Base-by-base conservation (phyloP, 2,329 filamentous ascomycete genomes). In the Lasiodiplodia sp. region DNA sequence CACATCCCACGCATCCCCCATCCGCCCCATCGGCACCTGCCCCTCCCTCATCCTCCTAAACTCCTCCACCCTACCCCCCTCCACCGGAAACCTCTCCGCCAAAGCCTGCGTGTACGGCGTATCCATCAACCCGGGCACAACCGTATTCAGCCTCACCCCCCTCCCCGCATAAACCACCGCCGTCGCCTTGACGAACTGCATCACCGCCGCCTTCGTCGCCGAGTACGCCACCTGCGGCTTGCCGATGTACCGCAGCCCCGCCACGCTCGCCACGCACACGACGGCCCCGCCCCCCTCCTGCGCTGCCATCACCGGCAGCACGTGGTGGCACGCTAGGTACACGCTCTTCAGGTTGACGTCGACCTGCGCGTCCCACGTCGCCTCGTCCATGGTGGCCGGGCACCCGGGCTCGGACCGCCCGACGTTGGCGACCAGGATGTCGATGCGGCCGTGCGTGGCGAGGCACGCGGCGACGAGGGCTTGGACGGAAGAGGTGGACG, bases 111-210 rank as follows among this genome's bases (percentile, higher is more conserved):
- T 63, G 5, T 63, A 67, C 21, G 72, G 72, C 18, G 87, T 88
- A 66, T 87, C 79, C 74, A 88, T 88, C 68, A 89, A 73, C 0
- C 87, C 87, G 0, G 87, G 87, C 0, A 87, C 83, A 0, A 88
- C 85, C 0, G 83, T 82, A 71, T 89, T 89, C 40, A 88, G 69
- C 21, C 86, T 74, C 3, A 88, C 80, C 0, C 81, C 79, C 18
- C 80, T 81, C 1, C 71, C 62, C 0, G 84, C 85, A 71, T 87
- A 87, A 0, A 86, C 83, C 1, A 88, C 79, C 0, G 83, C 83
- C 0, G 84, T 87, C 0, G 82, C 77, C 64, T 83, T 84, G 31
- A 83, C 82, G 60, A 87, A 86, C 28, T 85, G 83, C 68, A 86
- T 78, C 1, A 87, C 79, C 0, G 83, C 85, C 0, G 85, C 85